These are phyloP conservation scores for Mucor circinelloides DNA, from an alignment of 371 early-diverging fungal species.

Conservation along the genomic window DNA sequence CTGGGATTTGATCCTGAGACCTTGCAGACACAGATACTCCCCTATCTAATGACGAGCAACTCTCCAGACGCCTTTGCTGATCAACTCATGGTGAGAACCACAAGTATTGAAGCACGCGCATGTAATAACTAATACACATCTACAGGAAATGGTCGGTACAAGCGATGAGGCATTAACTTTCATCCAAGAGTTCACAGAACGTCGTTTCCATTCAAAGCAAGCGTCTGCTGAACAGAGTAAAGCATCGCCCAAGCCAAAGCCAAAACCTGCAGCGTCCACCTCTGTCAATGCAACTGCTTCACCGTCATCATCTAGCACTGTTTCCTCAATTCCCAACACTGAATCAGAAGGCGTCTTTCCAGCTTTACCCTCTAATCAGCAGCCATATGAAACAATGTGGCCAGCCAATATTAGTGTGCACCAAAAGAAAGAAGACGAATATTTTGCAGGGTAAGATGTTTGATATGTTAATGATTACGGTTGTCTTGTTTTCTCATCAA, in stretches of 20 bases:
- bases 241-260: neutral
- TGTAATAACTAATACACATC: neutral
- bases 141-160: conserved; percentile 41
- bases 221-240: neutral
- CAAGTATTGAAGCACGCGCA: neutral
- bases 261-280: neutral
- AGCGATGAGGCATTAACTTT: conserved; percentile 30
- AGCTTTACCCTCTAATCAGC: conserved; percentile 29
- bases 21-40: conserved; percentile 39
- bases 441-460: conserved; percentile 40
- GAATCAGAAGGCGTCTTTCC: conserved; percentile 19
- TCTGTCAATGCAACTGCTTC: neutral
- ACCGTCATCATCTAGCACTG: neutral
- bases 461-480: neutral
- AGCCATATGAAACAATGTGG: conserved; percentile 30
- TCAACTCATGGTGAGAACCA: conserved; percentile 39
- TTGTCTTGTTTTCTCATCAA: neutral
- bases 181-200: conserved; percentile 38
- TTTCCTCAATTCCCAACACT: conserved; percentile 7
- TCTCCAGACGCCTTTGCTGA: conserved; percentile 38
- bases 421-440: conserved; percentile 51
- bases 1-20: conserved; percentile 54
- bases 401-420: conserved; percentile 51
- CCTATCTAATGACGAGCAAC: conserved; percentile 36
- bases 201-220: conserved; percentile 26